These are phyloP conservation scores for Ricinus communis DNA, from an alignment of 345 rosid species.

Conservation along the genomic window DNA sequence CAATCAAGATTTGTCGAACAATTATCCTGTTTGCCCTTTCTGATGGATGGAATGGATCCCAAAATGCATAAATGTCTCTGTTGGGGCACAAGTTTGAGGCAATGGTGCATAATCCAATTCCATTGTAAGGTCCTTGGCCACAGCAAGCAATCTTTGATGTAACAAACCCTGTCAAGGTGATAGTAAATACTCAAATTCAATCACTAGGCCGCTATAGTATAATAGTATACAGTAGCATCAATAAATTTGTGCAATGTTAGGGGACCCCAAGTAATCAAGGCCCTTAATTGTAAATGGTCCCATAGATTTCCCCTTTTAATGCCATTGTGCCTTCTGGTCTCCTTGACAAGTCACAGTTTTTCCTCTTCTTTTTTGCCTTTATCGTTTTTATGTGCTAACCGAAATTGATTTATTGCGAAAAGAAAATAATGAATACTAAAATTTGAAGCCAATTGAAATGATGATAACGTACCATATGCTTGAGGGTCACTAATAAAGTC, in stretches of 20 bases:
- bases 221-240: not conserved
- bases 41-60: constrained; percentile 89
- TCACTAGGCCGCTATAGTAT: too few relatives aligned
- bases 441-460: too few relatives aligned
- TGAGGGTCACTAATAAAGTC: constrained; percentile 60
- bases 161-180: constrained; percentile 53
- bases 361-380: too few relatives aligned
- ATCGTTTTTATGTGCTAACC: too few relatives aligned
- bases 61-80: constrained; percentile 63
- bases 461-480: constrained; percentile 50
- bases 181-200: too few relatives aligned
- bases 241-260: not conserved
- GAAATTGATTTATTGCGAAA: too few relatives aligned
- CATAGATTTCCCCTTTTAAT: not conserved
- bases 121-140: constrained; percentile 91
- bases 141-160: constrained; percentile 86
- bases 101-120: constrained; percentile 74
- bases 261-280: not conserved
- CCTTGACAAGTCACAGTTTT: not conserved
- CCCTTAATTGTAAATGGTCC: not conserved
- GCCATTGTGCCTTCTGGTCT: not conserved
- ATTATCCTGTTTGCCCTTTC: constrained; percentile 72
- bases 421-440: too few relatives aligned
- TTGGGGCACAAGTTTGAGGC: constrained; percentile 73
- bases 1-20: constrained; percentile 49